Evolutionary conservation across 2,329 filamentous ascomycete species (phyloP).

Genomic region (Pseudocercospora cruenta): DNA sequence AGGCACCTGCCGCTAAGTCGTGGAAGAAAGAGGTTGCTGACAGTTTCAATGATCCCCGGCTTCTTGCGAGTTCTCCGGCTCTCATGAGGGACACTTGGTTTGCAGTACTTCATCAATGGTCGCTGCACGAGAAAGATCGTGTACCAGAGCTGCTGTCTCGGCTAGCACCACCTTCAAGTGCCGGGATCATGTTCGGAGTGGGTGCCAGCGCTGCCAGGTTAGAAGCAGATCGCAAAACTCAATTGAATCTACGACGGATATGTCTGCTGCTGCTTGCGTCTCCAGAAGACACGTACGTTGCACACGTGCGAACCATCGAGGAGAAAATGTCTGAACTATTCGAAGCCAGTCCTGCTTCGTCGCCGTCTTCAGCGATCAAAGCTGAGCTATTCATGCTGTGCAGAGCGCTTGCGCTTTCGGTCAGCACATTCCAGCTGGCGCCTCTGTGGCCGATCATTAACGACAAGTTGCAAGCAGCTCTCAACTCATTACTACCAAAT

Average conservation of each 20-base stretch:
- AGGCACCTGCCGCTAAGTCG: constrained; percentile 79
- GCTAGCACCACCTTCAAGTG: constrained; percentile 82
- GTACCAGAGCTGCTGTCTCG: constrained; percentile 79
- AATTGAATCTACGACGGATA: constrained; percentile 83
- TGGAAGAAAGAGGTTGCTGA: constrained; percentile 94
- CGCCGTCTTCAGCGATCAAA: constrained; percentile 85
- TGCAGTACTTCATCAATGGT: constrained; percentile 81
- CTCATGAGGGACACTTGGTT: constrained; percentile 79
- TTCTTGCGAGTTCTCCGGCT: constrained; percentile 72
- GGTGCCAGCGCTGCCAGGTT: constrained; percentile 89
- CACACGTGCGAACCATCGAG: constrained; percentile 72
- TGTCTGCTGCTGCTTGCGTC: constrained; percentile 78
- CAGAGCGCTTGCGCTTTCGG: constrained; percentile 78
- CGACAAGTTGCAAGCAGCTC: constrained; percentile 76
- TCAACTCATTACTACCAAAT: constrained; percentile 72
- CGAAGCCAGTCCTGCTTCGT: constrained; percentile 80
- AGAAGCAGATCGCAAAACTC: constrained; percentile 92
- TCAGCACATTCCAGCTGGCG: constrained; percentile 76
- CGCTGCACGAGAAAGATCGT: constrained; percentile 82
- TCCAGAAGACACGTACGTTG: constrained; percentile 76
- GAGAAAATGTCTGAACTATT: constrained; percentile 88
- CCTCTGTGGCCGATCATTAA: constrained; percentile 90
- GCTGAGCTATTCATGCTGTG: constrained; percentile 89
- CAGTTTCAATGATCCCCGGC: constrained; percentile 85
- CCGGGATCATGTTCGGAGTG: constrained; percentile 97